phyloP scores from a whole-genome alignment of 768 basidiomycete genomes.

The Rhodotorula kratochvilovae region DNA sequence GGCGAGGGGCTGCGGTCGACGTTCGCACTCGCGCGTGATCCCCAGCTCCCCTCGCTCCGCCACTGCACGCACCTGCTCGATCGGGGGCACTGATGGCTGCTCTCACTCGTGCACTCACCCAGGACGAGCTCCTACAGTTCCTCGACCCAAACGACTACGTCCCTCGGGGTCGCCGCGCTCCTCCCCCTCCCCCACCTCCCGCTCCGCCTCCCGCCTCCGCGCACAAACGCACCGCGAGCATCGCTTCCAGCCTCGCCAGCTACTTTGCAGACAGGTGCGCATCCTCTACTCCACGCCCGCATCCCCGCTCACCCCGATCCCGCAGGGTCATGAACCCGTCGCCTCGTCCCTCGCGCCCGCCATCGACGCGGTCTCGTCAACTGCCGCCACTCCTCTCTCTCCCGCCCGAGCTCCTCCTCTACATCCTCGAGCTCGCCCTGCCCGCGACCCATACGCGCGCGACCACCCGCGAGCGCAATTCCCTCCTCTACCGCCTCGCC shows the following conservation, averaged over 20 bases:
- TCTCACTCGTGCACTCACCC: no score
- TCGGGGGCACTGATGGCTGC: no score
- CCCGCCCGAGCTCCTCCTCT: constrained; percentile 23
- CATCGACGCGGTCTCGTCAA: neutral
- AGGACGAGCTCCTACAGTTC: neutral
- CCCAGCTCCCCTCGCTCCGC: no score
- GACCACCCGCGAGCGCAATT: neutral
- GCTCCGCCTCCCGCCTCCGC: neutral
- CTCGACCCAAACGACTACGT: neutral
- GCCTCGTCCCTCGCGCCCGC: neutral
- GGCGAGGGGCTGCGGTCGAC: no score
- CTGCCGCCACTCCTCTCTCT: constrained; percentile 19
- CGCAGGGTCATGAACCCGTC: neutral
- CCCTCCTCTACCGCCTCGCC: constrained; percentile 9
- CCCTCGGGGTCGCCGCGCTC: neutral
- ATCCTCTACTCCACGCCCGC: no score
- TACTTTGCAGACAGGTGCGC: neutral
- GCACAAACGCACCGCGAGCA: neutral
- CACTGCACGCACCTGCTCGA: no score
- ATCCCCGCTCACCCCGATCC: no score
- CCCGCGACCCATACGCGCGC: constrained; percentile 2
- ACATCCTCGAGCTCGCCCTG: constrained; percentile 24
- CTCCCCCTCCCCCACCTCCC: neutral
- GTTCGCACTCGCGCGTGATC: no score
- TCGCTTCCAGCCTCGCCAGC: neutral